Evolutionary conservation across 1,139 yeast species (phyloP).

Genomic region (Protomyces pachydermus): DNA sequence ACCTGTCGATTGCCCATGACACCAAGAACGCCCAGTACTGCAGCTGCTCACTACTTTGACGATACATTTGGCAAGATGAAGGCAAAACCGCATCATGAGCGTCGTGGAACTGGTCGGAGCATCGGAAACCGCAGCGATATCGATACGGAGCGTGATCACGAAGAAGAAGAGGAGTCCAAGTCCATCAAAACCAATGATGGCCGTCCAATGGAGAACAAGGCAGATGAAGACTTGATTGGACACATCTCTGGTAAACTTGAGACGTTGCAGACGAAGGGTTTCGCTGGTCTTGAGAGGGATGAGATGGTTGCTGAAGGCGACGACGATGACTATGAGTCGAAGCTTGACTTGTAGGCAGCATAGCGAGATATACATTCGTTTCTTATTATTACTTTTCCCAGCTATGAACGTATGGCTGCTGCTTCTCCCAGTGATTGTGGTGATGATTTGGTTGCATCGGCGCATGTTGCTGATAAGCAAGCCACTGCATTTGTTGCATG

Average conservation of each 20-base stretch:
- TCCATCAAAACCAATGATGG: constrained; percentile 25
- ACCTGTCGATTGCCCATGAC: constrained; percentile 34
- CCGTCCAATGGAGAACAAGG: constrained; percentile 3
- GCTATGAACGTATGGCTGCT: neutral
- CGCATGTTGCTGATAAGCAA: neutral
- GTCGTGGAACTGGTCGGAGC: constrained; percentile 26
- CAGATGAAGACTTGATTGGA: constrained; percentile 17
- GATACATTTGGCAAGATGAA: constrained; percentile 35
- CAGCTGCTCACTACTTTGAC: constrained; percentile 43
- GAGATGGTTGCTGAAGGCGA: constrained; percentile 6
- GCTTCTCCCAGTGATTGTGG: neutral
- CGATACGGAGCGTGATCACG: constrained; percentile 1
- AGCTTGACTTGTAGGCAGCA: constrained; percentile 1
- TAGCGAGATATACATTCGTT: neutral
- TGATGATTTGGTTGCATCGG: neutral
- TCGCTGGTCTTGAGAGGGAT: constrained; percentile 10
- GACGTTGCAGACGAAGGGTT: constrained; percentile 8
- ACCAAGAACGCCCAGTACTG: constrained; percentile 40
- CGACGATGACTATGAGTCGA: constrained; percentile 15
- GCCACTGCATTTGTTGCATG: neutral
- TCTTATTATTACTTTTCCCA: neutral
- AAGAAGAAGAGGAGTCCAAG: neutral
- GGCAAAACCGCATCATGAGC: constrained; percentile 20
- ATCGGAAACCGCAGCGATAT: constrained; percentile 20
- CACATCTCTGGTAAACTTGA: constrained; percentile 14